Evolutionary conservation across 805 yeast genomes (phyloP).

Genomic region (Pichia eremophila): DNA sequence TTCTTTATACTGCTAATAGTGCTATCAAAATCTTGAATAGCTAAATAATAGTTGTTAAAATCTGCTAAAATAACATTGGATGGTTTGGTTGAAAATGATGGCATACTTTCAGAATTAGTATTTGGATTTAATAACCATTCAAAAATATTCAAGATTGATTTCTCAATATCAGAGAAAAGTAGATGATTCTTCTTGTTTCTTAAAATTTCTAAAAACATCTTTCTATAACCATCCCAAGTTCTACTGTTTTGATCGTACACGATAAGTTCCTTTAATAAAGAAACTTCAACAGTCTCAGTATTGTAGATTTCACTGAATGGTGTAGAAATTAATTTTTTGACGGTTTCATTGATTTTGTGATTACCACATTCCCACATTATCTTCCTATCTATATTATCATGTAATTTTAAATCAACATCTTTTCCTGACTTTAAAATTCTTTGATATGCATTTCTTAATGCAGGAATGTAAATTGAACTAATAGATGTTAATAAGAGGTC

Average conservation of each 20-base stretch:
- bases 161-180: conserved; percentile 29
- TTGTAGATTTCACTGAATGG: conserved; percentile 5
- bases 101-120: neutral
- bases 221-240: conserved; percentile 16
- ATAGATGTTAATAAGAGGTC: conserved; percentile 4
- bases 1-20: conserved; percentile 11
- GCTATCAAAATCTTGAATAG: conserved; percentile 16
- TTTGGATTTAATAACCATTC: conserved; percentile 5
- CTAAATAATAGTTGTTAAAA: conserved; percentile 17
- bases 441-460: conserved; percentile 12
- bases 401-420: conserved; percentile 25
- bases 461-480: conserved; percentile 1
- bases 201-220: conserved; percentile 9
- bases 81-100: conserved; percentile 11
- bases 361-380: conserved; percentile 45
- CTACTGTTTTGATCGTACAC: conserved; percentile 25
- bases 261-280: conserved; percentile 32
- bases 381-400: conserved; percentile 54
- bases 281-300: conserved; percentile 27
- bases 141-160: conserved; percentile 24
- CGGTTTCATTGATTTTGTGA: conserved; percentile 18
- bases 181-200: neutral
- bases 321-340: conserved; percentile 18
- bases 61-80: conserved; percentile 11
- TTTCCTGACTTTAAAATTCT: conserved; percentile 11